These are phyloP conservation scores for Umbelopsis vinacea DNA, from an alignment of 192 early-diverging fungal species.

Conservation along the genomic window DNA sequence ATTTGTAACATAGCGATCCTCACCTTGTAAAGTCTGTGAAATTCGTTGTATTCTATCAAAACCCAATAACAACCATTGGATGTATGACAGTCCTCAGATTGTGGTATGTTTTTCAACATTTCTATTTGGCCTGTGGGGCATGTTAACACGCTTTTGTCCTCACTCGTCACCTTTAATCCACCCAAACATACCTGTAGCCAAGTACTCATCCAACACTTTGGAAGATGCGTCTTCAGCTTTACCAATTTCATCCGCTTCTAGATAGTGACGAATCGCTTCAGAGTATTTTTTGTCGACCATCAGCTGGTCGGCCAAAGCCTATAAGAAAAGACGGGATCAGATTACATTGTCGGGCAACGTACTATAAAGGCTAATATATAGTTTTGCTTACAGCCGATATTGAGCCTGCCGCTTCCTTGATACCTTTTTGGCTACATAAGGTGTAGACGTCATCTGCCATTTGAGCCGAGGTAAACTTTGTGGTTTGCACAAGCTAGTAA, in stretches of 20 bases:
- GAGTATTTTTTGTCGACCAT: not conserved
- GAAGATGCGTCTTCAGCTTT: not conserved
- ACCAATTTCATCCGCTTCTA: not conserved
- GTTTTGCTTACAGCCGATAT: not conserved
- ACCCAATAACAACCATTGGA: not conserved
- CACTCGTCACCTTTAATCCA: no score
- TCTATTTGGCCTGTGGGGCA: not conserved
- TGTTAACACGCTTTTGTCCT: not conserved
- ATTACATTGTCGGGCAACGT: not conserved
- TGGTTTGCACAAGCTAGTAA: constrained; percentile 4
- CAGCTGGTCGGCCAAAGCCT: constrained; percentile 8
- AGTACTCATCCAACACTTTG: constrained; percentile 6
- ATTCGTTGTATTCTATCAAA: constrained; percentile 7
- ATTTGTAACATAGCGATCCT: not conserved
- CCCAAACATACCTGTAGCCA: not conserved
- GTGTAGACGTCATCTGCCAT: constrained; percentile 4
- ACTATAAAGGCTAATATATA: not conserved
- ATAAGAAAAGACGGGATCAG: not conserved
- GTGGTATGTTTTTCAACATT: not conserved
- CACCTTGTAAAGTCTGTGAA: constrained; percentile 5
- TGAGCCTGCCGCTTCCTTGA: not conserved
- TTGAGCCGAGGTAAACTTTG: not conserved
- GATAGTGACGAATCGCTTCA: not conserved
- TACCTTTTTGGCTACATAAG: not conserved
- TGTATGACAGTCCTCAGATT: not conserved